Evolutionary conservation across 768 basidiomycete genomes (phyloP).

Genomic region (Termitomyces sp.): DNA sequence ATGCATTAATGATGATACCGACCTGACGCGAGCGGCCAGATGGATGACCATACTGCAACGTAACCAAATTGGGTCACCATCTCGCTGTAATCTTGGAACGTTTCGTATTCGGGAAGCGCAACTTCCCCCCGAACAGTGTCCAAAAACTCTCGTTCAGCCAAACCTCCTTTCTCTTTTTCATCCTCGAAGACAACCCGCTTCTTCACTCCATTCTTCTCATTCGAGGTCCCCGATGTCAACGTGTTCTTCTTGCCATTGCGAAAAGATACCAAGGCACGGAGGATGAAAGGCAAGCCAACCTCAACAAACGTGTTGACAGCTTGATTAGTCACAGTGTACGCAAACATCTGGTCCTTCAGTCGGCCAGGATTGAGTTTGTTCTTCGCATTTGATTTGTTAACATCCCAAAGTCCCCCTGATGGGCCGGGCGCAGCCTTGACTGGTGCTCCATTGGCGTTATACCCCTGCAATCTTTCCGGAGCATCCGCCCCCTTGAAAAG

Average conservation of each 20-base stretch:
- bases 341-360: conserved; percentile 89
- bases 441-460: conserved; percentile 21
- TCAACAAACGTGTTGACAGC: conserved; percentile 72
- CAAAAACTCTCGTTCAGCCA: conserved; percentile 75
- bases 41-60: conserved; percentile 85
- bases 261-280: conserved; percentile 51
- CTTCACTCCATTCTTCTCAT: conserved; percentile 29
- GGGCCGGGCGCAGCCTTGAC: conserved; percentile 12
- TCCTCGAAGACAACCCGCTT: conserved; percentile 73
- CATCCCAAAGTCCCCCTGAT: conserved; percentile 40
- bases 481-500: conserved; percentile 26
- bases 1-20: conserved; percentile 13
- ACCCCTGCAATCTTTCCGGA: conserved; percentile 5
- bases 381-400: conserved; percentile 41
- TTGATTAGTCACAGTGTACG: conserved; percentile 88
- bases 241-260: conserved; percentile 35
- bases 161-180: conserved; percentile 46
- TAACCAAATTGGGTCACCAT: conserved; percentile 97
- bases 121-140: conserved; percentile 74
- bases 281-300: conserved; percentile 73
- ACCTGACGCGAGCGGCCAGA: conserved; percentile 90
- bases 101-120: conserved; percentile 71
- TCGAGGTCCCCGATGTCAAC: conserved; percentile 10
- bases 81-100: conserved; percentile 89
- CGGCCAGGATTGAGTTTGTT: conserved; percentile 62